These are phyloP conservation scores for Monosporascus ibericus DNA, from an alignment of 2,329 filamentous ascomycete genomes.

Conservation along the genomic window DNA sequence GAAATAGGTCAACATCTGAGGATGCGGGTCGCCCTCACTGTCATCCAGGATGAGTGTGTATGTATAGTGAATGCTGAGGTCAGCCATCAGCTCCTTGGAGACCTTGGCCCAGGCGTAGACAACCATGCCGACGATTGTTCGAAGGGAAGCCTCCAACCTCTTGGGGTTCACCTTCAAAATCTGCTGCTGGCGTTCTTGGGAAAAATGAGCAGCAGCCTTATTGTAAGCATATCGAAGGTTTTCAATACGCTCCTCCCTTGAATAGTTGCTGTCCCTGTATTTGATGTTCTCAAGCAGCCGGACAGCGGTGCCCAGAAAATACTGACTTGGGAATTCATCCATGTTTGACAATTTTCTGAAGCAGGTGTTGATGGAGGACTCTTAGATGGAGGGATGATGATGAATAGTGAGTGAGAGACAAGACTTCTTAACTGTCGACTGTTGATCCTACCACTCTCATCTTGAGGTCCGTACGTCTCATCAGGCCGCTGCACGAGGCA, in stretches of 20 bases:
- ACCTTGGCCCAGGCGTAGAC: constrained; percentile 23
- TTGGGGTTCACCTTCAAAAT: constrained; percentile 6
- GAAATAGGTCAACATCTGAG: constrained; percentile 11
- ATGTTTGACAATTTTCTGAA: no score
- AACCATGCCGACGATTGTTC: constrained; percentile 21
- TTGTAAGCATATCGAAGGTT: constrained; percentile 10
- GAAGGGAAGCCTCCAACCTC: constrained; percentile 8
- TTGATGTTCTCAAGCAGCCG: constrained; percentile 11
- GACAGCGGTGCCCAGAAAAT: constrained; percentile 2
- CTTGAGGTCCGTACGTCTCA: no score
- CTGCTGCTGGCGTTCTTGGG: constrained; percentile 7
- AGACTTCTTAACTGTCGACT: no score
- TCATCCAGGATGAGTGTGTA: constrained; percentile 16
- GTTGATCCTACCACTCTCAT: no score
- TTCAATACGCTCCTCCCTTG: constrained; percentile 6
- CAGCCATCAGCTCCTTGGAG: constrained; percentile 11
- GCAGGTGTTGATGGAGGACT: no score
- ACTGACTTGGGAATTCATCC: no score
- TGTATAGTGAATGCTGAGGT: constrained; percentile 14
- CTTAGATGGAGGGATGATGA: no score
- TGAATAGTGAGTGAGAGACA: no score
- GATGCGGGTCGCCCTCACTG: constrained; percentile 7
- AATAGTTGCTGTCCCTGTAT: constrained; percentile 13
- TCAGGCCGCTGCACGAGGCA: no score
- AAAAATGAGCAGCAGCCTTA: constrained; percentile 13